Evolutionary conservation across 2,329 filamentous ascomycete genomes (phyloP), one percentile per base, ranked within the genome.

Genomic region (Bipolaris oryzae): DNA sequence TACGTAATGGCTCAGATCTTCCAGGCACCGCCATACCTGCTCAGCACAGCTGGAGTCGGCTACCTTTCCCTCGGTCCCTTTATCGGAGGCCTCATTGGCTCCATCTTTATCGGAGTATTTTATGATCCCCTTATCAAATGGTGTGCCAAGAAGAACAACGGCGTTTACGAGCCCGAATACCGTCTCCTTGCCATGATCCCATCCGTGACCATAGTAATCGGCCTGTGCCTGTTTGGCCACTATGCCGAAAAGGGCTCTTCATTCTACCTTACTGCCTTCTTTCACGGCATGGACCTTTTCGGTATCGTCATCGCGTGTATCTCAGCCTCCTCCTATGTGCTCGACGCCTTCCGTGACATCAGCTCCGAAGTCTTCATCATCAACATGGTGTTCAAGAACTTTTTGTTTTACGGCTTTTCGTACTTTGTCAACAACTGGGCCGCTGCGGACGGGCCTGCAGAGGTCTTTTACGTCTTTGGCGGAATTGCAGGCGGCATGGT

Each of bases 111-210:
- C n/a, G 55, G 71, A 2, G 61, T 64, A 1, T 64, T 73, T 9
- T 67, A 74, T 7, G 78, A 80, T 54, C 74, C 74, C 4, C 49
- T 78, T 3, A 76, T 76, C 50, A 72, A 69, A 38, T 80, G 74
- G 68, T 76, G 82, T 53, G 78, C 81, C 3, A 79, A 77, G 64
- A 78, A 74, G 58, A 84, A 84, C 65, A 73, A 71, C 18, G 82
- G 82, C n/a, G 72, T 83, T 45, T 84, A 84, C 67, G 82, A 84
- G 63, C 82, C 82, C 5, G 82, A 84, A 62, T 84, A 83, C 62
- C 77, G 82, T 9, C 73, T 82, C 7, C 71, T 80, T 5, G 60
- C 51, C 25, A 64, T 66, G 62, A 63, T 77, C 3, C 70, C 73
- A 13, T 66, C 71, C 0, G 61, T 78, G 3, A 43, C 73, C 1